Evolutionary conservation across 352 stramenopile species (phyloP).

Genomic region (Globisporangium middletonii): DNA sequence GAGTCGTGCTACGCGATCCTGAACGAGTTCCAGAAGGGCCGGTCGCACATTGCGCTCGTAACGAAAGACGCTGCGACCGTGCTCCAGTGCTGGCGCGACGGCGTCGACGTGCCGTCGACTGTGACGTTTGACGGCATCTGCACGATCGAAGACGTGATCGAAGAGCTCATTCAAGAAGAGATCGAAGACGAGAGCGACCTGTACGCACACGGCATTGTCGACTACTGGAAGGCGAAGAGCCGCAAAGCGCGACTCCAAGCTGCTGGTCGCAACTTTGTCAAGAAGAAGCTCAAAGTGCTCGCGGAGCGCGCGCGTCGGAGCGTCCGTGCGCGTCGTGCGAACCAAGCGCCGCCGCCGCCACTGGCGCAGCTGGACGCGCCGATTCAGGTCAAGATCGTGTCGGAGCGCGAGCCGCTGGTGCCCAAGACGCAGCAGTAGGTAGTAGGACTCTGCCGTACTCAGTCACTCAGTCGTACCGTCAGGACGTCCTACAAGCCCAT

Average conservation of each 20-base stretch:
- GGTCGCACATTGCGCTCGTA: conserved; percentile 80
- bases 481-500: not conserved
- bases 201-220: conserved; percentile 51
- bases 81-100: conserved; percentile 46
- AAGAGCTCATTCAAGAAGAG: conserved; percentile 87
- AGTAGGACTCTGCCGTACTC: too few species aligned
- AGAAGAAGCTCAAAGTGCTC: conserved; percentile 47
- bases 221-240: conserved; percentile 45
- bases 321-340: conserved; percentile 25
- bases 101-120: conserved; percentile 24
- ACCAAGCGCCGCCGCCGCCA: not conserved
- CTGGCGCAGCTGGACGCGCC: conserved; percentile 16
- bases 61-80: conserved; percentile 47
- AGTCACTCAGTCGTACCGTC: too few species aligned
- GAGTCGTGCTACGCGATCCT: conserved; percentile 85
- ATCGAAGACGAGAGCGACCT: conserved; percentile 88
- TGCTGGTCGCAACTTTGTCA: conserved; percentile 31
- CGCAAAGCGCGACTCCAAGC: conserved; percentile 27
- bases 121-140: conserved; percentile 82
- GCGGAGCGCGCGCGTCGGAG: conserved; percentile 43
- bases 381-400: conserved; percentile 30
- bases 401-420: conserved; percentile 23
- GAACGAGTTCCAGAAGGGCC: conserved; percentile 89
- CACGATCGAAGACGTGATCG: conserved; percentile 90
- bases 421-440: too few species aligned